These are phyloP conservation scores for Mycena sanguinolenta DNA, from an alignment of 768 basidiomycete genomes.

Conservation along the genomic window DNA sequence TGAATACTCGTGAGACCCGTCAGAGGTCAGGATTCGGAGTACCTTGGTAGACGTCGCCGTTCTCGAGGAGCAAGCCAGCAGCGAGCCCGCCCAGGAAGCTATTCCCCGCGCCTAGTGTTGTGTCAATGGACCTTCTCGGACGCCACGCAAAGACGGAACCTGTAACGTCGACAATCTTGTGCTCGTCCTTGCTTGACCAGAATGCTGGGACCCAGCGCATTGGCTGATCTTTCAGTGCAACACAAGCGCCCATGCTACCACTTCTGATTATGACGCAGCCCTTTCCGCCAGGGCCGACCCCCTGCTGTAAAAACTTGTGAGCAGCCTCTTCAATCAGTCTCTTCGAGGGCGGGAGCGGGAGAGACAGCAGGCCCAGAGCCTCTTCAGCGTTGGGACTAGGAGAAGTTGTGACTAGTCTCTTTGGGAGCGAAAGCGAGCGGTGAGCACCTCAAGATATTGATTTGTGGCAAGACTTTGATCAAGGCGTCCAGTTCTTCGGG, in stretches of 20 bases:
- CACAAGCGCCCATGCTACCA: conserved; percentile 79
- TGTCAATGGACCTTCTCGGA: conserved; percentile 27
- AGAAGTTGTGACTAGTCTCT: conserved; percentile 8
- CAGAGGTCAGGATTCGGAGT: conserved; percentile 15
- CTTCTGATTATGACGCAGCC: conserved; percentile 83
- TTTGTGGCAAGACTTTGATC: conserved; percentile 64
- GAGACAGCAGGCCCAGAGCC: conserved; percentile 75
- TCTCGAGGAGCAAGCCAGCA: conserved; percentile 72
- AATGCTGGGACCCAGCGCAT: conserved; percentile 81
- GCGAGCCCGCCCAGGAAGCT: conserved; percentile 88
- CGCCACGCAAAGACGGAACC: conserved; percentile 56
- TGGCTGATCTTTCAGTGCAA: conserved; percentile 57
- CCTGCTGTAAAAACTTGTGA: conserved; percentile 68
- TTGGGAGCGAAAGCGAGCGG: background rate
- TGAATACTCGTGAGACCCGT: conserved; percentile 43
- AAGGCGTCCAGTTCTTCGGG: conserved; percentile 85
- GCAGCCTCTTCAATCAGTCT: conserved; percentile 77
- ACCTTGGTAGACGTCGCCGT: conserved; percentile 80
- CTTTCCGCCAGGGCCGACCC: conserved; percentile 61
- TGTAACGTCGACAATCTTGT: conserved; percentile 84
- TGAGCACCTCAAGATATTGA: conserved; percentile 77
- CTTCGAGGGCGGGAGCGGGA: conserved; percentile 62
- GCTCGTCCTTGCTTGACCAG: conserved; percentile 65
- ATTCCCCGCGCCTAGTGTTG: conserved; percentile 86
- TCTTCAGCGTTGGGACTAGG: conserved; percentile 90